Conservation (phyloP, 495 filamentous ascomycete species). For the Aspergillus heteromorphus region DNA sequence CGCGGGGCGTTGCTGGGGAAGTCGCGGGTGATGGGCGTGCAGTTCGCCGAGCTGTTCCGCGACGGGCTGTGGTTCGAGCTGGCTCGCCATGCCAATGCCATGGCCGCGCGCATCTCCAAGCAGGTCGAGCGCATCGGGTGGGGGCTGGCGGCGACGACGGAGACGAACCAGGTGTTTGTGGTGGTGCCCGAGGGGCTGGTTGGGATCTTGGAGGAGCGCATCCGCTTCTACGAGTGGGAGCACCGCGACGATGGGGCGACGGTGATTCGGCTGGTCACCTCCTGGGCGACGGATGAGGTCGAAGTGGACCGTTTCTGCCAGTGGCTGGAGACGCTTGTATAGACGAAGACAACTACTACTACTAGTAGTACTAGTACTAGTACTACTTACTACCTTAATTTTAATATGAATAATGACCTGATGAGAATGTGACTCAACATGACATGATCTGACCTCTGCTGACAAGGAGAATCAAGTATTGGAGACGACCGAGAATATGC, state of each 20-base stretch:
- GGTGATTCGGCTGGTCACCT: conserved; percentile 31
- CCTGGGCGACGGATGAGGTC: conserved; percentile 34
- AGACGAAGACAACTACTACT: too few species aligned
- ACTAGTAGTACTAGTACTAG: too few species aligned
- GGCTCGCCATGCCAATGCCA: conserved; percentile 35
- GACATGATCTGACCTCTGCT: too few species aligned
- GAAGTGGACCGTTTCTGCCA: conserved; percentile 32
- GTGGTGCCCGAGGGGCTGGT: conserved; percentile 20
- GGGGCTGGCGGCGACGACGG: conserved; percentile 14
- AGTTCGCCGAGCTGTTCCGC: conserved; percentile 40
- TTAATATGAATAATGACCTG: background rate
- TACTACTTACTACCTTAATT: background rate
- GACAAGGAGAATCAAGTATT: too few species aligned
- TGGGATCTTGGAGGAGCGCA: conserved; percentile 22
- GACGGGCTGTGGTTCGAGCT: conserved; percentile 35
- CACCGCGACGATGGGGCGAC: conserved; percentile 22
- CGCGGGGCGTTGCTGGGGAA: conserved; percentile 42
- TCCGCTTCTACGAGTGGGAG: conserved; percentile 35
- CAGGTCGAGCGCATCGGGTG: conserved; percentile 7
- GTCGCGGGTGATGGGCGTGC: conserved; percentile 36
- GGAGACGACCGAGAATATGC: background rate
- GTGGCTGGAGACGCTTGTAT: conserved; percentile 19
- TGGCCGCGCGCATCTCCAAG: conserved; percentile 23
- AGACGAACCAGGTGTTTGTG: conserved; percentile 37
- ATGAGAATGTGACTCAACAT: background rate